Evolutionary conservation across 495 filamentous ascomycete species (phyloP), one percentile per base, ranked within the genome.

Genomic region (Aspergillus asperescens): DNA sequence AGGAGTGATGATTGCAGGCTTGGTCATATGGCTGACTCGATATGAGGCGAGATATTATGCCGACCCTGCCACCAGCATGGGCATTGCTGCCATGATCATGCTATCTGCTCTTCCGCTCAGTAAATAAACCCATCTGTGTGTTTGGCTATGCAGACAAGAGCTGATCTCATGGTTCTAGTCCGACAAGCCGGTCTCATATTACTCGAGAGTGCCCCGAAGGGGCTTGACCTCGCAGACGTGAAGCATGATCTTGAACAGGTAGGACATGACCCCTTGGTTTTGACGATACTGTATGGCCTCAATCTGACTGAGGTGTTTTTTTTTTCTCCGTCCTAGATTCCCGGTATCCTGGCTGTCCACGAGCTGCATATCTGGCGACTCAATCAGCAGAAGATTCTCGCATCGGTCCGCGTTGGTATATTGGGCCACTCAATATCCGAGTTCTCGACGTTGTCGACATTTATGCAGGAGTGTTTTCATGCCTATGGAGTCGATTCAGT

Each of bases 121-220:
- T 72, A 37, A 16, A 60, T 49, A 8, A 13, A 6, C 23, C 47
- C 9, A 23, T 15, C 16, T 27, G 25, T 6, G 10, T 15, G 24
- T n/a, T 10, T 4, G n/a, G 18, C 7, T 4, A 20, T 24, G 13
- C 13, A 13, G 41, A 38, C 10, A 13, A 7, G 5, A 4, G 5
- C n/a, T 4, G 3, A 16, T 22, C 16, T 40, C 13, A 8, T 19
- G 38, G 1, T 24, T 27, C 2, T 32, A 70, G 71, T 75, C 5
- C 64, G 57, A 52, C 58, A 61, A 19, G 58, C 59, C 7, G 76
- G 77, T 10, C 37, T 55, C 10, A 90, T 95, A 37, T 76, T 96
- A 7, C 78, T 96, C 1, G 89, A 95, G 66, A 89, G 88, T 29
- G 88, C 86, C 0, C 91, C 91, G 0, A 81, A 82, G 9, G 83